A percentile compares a stretch with the other conserved stretches of the same genome.
phyloP scores from a whole-genome alignment of 2,329 filamentous ascomycete genomes.

The Penicillium sp. region DNA sequence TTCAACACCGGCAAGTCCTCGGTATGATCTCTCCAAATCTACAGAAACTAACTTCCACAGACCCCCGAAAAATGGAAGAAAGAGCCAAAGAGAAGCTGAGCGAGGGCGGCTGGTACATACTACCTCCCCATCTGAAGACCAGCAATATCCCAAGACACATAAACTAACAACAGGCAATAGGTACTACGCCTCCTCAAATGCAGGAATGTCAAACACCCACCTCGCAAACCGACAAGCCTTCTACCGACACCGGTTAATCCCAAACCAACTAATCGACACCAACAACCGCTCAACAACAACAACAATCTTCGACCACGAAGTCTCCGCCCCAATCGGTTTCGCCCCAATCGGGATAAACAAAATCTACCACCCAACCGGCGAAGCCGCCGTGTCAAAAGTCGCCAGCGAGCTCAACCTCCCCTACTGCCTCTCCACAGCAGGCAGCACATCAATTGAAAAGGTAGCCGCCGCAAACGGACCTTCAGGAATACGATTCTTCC shows the following conservation, averaged over 20 bases:
- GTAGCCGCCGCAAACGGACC: slow-evolving; percentile 56
- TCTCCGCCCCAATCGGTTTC: slow-evolving; percentile 62
- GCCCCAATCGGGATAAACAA: slow-evolving; percentile 65
- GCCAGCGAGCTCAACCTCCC: slow-evolving; percentile 59
- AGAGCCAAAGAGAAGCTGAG: slow-evolving; percentile 56
- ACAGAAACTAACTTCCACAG: background rate
- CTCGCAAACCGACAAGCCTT: slow-evolving; percentile 62
- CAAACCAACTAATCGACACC: slow-evolving; percentile 61
- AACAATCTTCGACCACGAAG: slow-evolving; percentile 59
- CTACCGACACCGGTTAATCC: slow-evolving; percentile 62
- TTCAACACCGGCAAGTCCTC: slow-evolving; percentile 51
- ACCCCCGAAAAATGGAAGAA: slow-evolving; percentile 59
- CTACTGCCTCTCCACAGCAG: slow-evolving; percentile 60
- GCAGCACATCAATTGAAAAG: slow-evolving; percentile 56
- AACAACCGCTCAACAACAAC: slow-evolving; percentile 57
- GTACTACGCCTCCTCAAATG: slow-evolving; percentile 40
- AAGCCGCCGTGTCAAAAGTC: slow-evolving; percentile 59
- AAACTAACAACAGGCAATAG: slow-evolving; percentile 11
- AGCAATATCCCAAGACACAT: background rate
- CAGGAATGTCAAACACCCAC: slow-evolving; percentile 55
- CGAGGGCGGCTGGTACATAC: slow-evolving; percentile 53
- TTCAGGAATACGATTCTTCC: slow-evolving; percentile 55
- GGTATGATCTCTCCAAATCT: background rate
- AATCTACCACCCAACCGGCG: slow-evolving; percentile 60
- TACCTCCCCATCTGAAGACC: background rate